phyloP scores from a whole-genome alignment of 139 green algal species.

The Volvox africanus region DNA sequence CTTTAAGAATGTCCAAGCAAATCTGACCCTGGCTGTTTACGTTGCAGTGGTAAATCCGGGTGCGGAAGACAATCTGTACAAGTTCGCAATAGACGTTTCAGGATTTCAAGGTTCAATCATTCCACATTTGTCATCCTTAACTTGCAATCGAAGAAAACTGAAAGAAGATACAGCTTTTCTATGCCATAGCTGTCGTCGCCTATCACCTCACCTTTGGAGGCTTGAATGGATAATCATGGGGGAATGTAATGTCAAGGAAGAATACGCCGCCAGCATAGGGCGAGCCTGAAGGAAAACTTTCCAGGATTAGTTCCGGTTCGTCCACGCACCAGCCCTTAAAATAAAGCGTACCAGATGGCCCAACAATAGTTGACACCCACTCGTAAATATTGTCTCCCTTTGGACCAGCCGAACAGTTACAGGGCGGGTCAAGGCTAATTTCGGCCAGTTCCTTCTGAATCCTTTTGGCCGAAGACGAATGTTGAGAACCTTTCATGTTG shows the following conservation, averaged over 20 bases:
- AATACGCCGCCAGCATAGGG: slow-evolving; percentile 94
- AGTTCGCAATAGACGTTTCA: not conserved
- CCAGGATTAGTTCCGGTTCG: not conserved
- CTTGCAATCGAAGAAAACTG: no score
- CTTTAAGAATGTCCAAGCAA: slow-evolving; percentile 94
- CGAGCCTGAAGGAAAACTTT: slow-evolving; percentile 68
- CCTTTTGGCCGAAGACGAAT: slow-evolving; percentile 62
- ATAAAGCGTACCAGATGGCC: slow-evolving; percentile 77
- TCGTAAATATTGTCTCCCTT: slow-evolving; percentile 99
- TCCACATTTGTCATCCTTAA: no score
- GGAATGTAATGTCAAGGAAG: slow-evolving; percentile 97
- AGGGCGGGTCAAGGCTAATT: slow-evolving; percentile 93
- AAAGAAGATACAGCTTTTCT: not conserved
- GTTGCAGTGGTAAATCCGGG: slow-evolving; percentile 97
- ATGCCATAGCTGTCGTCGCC: not conserved
- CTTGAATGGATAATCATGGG: slow-evolving; percentile 97
- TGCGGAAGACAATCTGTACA: slow-evolving; percentile 81
- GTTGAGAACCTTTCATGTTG: slow-evolving; percentile 61
- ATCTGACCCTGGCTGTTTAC: slow-evolving; percentile 90
- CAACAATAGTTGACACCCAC: slow-evolving; percentile 93
- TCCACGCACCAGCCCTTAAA: not conserved
- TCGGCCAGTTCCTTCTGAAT: slow-evolving; percentile 91
- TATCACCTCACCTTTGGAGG: slow-evolving; percentile 83
- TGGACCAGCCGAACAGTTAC: slow-evolving; percentile 94
- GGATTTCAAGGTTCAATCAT: not conserved